Evolutionary conservation across 768 basidiomycete species (phyloP).

Genomic region (Auricularia cornea): DNA sequence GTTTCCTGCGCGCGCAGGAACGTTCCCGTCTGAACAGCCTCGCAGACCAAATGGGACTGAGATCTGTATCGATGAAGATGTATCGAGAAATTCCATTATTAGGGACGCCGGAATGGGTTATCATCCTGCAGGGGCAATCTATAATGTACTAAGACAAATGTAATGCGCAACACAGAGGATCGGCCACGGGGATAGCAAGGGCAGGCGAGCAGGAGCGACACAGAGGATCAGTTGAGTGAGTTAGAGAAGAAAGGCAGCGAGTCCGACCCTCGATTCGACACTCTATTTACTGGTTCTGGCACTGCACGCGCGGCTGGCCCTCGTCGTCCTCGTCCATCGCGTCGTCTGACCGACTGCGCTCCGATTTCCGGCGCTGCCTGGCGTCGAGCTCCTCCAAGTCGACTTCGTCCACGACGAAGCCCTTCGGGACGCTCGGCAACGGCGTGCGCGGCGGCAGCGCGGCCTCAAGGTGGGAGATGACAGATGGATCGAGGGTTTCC

Average conservation of each 20-base stretch:
- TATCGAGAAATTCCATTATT: background rate
- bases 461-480: slow-evolving; percentile 66
- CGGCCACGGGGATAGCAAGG: background rate
- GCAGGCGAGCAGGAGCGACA: background rate
- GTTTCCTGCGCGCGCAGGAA: background rate
- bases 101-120: background rate
- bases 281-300: slow-evolving; percentile 67
- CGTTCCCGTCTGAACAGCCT: background rate
- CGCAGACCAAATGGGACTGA: slow-evolving; percentile 9
- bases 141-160: slow-evolving; percentile 2
- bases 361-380: slow-evolving; percentile 40
- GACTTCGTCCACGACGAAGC: slow-evolving; percentile 72
- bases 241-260: too few relatives aligned
- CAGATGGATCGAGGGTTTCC: slow-evolving; percentile 57
- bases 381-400: slow-evolving; percentile 72
- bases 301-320: slow-evolving; percentile 84
- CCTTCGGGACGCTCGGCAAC: slow-evolving; percentile 59
- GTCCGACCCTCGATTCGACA: background rate
- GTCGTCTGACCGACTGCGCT: slow-evolving; percentile 48
- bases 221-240: background rate
- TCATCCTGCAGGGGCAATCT: slow-evolving; percentile 1
- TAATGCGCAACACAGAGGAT: background rate
- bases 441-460: slow-evolving; percentile 76
- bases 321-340: slow-evolving; percentile 84
- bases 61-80: too few relatives aligned